Evolutionary conservation across 1,284 basidiomycete species (phyloP), one percentile per base, ranked within the genome.

Genomic region (Athelia sp.): DNA sequence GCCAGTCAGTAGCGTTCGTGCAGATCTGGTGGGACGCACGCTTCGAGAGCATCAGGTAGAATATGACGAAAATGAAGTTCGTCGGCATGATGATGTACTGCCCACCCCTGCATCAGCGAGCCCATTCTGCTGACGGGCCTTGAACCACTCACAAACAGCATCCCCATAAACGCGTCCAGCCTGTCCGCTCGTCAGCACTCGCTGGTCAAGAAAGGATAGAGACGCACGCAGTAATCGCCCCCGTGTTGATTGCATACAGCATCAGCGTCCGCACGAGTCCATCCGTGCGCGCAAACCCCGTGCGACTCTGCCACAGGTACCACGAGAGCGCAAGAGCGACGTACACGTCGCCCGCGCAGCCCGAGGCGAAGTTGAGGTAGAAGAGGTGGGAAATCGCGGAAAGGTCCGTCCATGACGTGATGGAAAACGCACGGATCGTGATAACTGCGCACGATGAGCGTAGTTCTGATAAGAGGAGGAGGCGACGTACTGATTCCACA

Each of bases 21-120:
- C n/a, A 29, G 17, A n/a, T 18, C 43, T 6, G 32, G n/a, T 60
- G 15, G 11, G 8, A 59, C 75, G 50, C 54, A 80, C 79, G 52
- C 63, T 79, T 80, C 56, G 75, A 73, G 23, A 79, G 60, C 14
- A 74, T 64, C 18, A 79, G 64, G 52, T 79, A 78, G 54, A 79
- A 74, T 62, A 73, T 72, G 19, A 79, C 56, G 62, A 76, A 79
- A 45, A 78, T 66, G 51, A 78, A 72, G 55, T 76, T 78, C 34
- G 63, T 54, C 0, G 76, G 75, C 75, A 79, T 78, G 3, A 65
- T 60, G 23, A 65, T 63, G 50, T 75, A 79, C 66, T 68, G 46
- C 11, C 10, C 43, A 17, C 14, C 11, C 0, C 34, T n/a, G n/a
- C 14, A 26, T 21, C n/a, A 2, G 38, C 9, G 8, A 14, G 6